These are phyloP conservation scores for Aspergillus cavernicola DNA, from an alignment of 495 filamentous ascomycete genomes.

Conservation along the genomic window DNA sequence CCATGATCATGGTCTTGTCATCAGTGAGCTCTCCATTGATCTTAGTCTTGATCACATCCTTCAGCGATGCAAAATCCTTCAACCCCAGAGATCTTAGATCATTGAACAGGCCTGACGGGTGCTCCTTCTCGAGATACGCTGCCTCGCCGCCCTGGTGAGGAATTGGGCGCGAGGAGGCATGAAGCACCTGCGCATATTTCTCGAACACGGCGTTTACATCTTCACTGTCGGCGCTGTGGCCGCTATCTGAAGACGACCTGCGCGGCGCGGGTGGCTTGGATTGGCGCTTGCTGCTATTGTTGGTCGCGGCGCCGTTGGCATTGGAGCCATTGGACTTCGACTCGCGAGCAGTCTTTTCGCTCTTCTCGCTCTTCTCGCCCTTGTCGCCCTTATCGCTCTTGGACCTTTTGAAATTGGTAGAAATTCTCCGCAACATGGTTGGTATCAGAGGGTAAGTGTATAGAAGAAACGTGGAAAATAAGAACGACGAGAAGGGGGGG, in stretches of 20 bases:
- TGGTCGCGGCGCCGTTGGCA: constrained; percentile 11
- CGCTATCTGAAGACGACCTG: constrained; percentile 28
- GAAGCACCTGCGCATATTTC: constrained; percentile 60
- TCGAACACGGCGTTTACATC: constrained; percentile 53
- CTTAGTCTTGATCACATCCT: constrained; percentile 50
- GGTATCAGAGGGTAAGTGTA: constrained; percentile 17
- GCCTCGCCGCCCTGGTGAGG: constrained; percentile 65
- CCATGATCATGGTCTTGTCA: constrained; percentile 81
- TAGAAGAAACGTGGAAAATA: constrained; percentile 8
- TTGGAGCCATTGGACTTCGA: constrained; percentile 33
- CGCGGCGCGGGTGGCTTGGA: constrained; percentile 33
- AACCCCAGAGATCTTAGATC: constrained; percentile 63
- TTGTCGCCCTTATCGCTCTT: constrained; percentile 29
- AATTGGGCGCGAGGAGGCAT: constrained; percentile 60
- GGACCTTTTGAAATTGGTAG: constrained; percentile 49
- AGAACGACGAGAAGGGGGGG: constrained; percentile 11
- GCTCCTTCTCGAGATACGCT: constrained; percentile 46
- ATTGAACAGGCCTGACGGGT: constrained; percentile 53
- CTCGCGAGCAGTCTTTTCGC: constrained; percentile 37
- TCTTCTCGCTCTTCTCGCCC: constrained; percentile 14
- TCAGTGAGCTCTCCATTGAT: constrained; percentile 54
- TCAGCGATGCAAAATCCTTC: constrained; percentile 53
- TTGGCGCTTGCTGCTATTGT: constrained; percentile 34
- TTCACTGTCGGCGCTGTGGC: constrained; percentile 24
- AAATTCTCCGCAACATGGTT: constrained; percentile 50